Evolutionary conservation across 495 filamentous ascomycete species (phyloP).

Genomic region (Thermothielavioides terrestris): DNA sequence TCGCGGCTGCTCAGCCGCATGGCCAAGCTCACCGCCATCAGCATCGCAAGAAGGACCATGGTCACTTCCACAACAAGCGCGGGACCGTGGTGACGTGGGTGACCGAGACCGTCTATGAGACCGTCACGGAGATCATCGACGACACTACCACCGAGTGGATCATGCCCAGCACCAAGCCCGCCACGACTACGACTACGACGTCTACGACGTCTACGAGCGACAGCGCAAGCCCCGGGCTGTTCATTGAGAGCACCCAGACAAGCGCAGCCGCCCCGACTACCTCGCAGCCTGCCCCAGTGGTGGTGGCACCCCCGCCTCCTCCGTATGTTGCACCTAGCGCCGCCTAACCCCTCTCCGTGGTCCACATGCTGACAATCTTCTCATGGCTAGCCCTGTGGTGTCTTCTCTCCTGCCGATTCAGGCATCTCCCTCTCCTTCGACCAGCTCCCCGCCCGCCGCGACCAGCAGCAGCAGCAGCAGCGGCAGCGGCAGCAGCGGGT

Average conservation of each 20-base stretch:
- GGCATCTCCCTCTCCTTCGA: neutral
- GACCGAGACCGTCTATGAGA: conserved; percentile 39
- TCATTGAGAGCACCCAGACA: conserved; percentile 29
- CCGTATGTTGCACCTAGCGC: conserved; percentile 10
- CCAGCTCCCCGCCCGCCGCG: conserved; percentile 1
- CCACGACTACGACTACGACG: conserved; percentile 9
- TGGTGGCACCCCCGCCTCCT: conserved; percentile 10
- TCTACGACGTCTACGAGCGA: neutral
- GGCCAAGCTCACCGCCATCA: conserved; percentile 32
- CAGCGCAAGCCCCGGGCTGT: conserved; percentile 26
- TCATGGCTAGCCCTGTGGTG: conserved; percentile 8
- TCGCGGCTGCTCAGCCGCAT: conserved; percentile 38
- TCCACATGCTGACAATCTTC: conserved; percentile 9
- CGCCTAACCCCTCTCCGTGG: too few relatives aligned
- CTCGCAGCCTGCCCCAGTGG: conserved; percentile 7
- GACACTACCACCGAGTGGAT: conserved; percentile 34
- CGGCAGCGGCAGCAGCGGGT: conserved; percentile 6
- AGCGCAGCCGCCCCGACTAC: conserved; percentile 7
- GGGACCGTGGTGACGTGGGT: conserved; percentile 40
- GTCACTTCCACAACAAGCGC: conserved; percentile 32
- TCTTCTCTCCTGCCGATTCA: too few relatives aligned
- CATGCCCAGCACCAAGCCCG: conserved; percentile 20
- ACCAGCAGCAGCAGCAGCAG: neutral
- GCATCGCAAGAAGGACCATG: conserved; percentile 23
- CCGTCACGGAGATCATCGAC: conserved; percentile 40